Base-by-base conservation (phyloP, 78 protist species). In the Planoprotostelium fungivorum region DNA sequence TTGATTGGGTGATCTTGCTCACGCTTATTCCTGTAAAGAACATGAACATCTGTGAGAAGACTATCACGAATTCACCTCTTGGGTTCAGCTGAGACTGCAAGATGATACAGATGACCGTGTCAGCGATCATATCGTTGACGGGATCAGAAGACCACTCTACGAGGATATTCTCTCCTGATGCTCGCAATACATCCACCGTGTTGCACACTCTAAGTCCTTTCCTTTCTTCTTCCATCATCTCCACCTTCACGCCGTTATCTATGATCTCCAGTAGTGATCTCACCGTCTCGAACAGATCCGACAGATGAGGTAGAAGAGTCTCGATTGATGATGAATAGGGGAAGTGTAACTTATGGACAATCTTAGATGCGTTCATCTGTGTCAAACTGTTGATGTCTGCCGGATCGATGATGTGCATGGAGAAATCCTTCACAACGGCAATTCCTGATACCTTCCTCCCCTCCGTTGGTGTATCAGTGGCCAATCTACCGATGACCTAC, bases 61-160 rank as follows among this genome's bases (percentile, higher is more conserved):
- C n/a, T n/a, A n/a, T n/a, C n/a, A n/a, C n/a, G n/a, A n/a, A n/a
- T n/a, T n/a, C n/a, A n/a, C n/a, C n/a, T n/a, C n/a, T n/a, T n/a
- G n/a, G n/a, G n/a, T n/a, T n/a, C n/a, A 51, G 16, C 16, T 51
- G 73, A 25, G 73, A 51, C 16, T 94, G 97, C n/a, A 94, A 83
- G 31, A 94, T 36, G 34, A 91, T 84, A 0, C 95, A 88, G n/a
- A 94, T 38, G 29, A 93, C 92, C 0, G 96, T 63, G 39, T 97
- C 98, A 23, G 94, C 94, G 28, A 95, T 85, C 96, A 97, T 93
- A 84, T 97, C 98, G 29, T 90, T 91, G 5, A 95, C 92, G 1
- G 96, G 93, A 29, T 63, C 84, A 0, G 96, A 86, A 25, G 38
- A 36, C 98, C 98, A 96, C 37, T 91, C 95, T 1, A 93, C 35